These are phyloP conservation scores for Penicillium antarcticum DNA, from an alignment of 495 filamentous ascomycete species.

Conservation along the genomic window DNA sequence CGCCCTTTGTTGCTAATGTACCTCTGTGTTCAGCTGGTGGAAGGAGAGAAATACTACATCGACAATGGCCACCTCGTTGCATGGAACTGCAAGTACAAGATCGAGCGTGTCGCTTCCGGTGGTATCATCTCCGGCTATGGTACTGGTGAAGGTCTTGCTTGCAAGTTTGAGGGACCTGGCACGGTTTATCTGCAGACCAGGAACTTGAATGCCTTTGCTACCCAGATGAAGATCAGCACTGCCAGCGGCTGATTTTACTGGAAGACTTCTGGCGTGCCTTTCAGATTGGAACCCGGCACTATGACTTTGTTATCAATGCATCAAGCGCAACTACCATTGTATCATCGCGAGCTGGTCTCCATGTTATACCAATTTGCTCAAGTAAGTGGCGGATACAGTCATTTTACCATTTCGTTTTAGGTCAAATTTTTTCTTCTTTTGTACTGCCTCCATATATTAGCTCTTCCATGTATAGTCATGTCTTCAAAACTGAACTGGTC, in stretches of 20 bases:
- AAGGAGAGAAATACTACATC: slow-evolving; percentile 82
- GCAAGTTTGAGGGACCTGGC: slow-evolving; percentile 89
- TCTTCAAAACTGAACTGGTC: no score
- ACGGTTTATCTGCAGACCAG: slow-evolving; percentile 93
- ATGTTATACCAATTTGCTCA: slow-evolving; percentile 3
- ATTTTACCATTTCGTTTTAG: no score
- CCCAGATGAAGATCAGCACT: slow-evolving; percentile 32
- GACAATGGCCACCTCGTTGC: slow-evolving; percentile 96
- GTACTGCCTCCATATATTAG: no score
- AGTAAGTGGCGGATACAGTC: background rate
- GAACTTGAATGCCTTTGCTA: slow-evolving; percentile 64
- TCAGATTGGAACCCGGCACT: no score
- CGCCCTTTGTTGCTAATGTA: slow-evolving; percentile 19
- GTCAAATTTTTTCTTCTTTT: no score
- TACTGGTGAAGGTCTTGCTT: slow-evolving; percentile 84
- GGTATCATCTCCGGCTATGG: slow-evolving; percentile 79
- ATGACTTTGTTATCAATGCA: background rate
- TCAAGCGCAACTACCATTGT: background rate
- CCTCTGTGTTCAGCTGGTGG: slow-evolving; percentile 51
- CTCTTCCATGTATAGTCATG: no score
- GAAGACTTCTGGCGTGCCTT: no score
- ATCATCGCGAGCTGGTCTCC: background rate
- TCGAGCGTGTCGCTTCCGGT: slow-evolving; percentile 85
- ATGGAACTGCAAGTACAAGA: slow-evolving; percentile 89
- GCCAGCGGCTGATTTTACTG: slow-evolving; percentile 16